These are phyloP conservation scores for Naganishia sp. DNA, from an alignment of 1,284 basidiomycete species.

Conservation along the genomic window DNA sequence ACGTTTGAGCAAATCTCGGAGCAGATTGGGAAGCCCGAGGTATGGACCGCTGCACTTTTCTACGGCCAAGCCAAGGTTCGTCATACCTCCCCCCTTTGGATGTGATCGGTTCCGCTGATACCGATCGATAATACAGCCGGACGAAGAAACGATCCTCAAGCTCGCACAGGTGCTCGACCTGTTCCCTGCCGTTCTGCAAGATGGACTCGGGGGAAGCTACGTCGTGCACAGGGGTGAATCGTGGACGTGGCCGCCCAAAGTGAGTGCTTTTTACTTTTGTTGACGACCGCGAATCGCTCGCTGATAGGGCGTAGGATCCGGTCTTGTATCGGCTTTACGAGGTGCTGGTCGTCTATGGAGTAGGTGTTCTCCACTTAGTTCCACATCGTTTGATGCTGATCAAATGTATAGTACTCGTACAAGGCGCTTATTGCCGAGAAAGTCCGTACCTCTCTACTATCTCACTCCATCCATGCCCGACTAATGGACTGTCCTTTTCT, in stretches of 20 bases:
- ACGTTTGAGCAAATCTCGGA: slow-evolving; percentile 73
- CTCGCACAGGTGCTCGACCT: slow-evolving; percentile 72
- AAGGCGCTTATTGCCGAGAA: slow-evolving; percentile 84
- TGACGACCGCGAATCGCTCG: neutral
- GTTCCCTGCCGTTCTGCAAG: slow-evolving; percentile 67
- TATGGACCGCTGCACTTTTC: slow-evolving; percentile 85
- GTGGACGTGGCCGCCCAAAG: slow-evolving; percentile 49
- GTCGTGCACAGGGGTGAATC: slow-evolving; percentile 43
- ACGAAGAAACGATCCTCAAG: slow-evolving; percentile 62
- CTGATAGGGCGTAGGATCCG: slow-evolving; percentile 59
- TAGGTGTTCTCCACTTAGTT: too few relatives aligned
- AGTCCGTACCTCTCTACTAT: slow-evolving; percentile 52
- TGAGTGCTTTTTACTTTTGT: slow-evolving; percentile 27
- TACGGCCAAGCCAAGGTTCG: slow-evolving; percentile 81
- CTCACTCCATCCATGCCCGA: neutral
- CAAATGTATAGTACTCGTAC: slow-evolving; percentile 36
- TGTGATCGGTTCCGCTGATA: neutral
- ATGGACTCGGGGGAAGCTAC: slow-evolving; percentile 44
- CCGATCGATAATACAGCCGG: slow-evolving; percentile 43
- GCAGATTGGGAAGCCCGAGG: slow-evolving; percentile 72
- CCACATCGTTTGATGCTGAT: neutral
- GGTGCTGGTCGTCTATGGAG: slow-evolving; percentile 78
- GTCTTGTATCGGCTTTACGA: slow-evolving; percentile 83
- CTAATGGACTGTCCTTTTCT: neutral
- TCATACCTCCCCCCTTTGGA: too few relatives aligned